These are phyloP conservation scores for Batkoa obscura DNA, from an alignment of 371 early-diverging fungal genomes.

Conservation along the genomic window DNA sequence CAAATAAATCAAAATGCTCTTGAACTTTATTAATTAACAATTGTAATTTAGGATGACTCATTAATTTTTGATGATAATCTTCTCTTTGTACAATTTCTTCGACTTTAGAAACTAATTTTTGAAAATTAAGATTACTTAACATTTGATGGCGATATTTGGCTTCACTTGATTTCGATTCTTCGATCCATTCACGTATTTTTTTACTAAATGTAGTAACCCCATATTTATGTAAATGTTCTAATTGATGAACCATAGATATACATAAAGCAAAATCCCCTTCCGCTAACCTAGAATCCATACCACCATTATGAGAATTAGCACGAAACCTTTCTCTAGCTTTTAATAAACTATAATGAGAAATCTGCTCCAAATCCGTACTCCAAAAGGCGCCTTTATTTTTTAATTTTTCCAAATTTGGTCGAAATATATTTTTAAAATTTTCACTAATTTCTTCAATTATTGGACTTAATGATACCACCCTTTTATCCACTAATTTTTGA, in stretches of 20 bases:
- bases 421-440: constrained; percentile 16
- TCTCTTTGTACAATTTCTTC: constrained; percentile 15
- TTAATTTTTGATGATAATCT: constrained; percentile 70
- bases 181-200: not conserved
- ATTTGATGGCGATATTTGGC: not conserved
- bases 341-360: constrained; percentile 23
- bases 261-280: constrained; percentile 3
- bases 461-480: constrained; percentile 38
- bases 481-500: constrained; percentile 35
- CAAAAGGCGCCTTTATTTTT: constrained; percentile 19
- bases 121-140: constrained; percentile 16
- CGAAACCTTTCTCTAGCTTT: constrained; percentile 20
- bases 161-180: not conserved
- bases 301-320: constrained; percentile 11
- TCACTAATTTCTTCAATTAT: constrained; percentile 26
- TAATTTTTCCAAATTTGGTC: constrained; percentile 23
- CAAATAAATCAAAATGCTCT: constrained; percentile 9
- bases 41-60: constrained; percentile 25
- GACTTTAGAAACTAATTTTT: constrained; percentile 16
- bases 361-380: constrained; percentile 16
- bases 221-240: not conserved
- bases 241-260: not conserved
- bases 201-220: not conserved
- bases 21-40: constrained; percentile 35
- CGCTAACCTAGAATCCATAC: not conserved